Base-by-base conservation (phyloP, 129 eudicot species). In the Escallonia rubra region DNA sequence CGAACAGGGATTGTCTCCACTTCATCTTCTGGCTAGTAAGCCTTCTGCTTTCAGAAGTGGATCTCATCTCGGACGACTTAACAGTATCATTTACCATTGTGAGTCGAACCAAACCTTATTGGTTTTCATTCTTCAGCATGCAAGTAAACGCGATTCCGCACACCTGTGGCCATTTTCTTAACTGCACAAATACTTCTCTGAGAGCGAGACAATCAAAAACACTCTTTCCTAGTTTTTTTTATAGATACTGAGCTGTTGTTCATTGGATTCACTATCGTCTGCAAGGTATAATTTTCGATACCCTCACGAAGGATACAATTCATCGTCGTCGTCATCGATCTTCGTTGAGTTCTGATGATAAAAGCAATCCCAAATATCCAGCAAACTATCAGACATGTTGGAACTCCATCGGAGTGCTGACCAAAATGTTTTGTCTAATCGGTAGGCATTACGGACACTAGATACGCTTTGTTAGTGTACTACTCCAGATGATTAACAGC, bases 11-110 rank as follows among this genome's bases (percentile, higher is more conserved):
- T 7, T 47, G 8, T 44, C 57, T 7, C 57, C 74, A 0, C 74
- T 69, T 4, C 74, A 69, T 58, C 11, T 59, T 69, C 74, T 69
- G 11, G 74, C 74, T 3, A 43, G 57, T 23, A 69, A 59, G 4
- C 74, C 74, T 43, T 57, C 74, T 43, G 66, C 54, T 10, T 68
- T 68, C 55, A 43, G 42, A 68, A 68, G 72, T 55, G 72, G 72
- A 55, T 55, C 43, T 34, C 57, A 45, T 10, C 12, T 69, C 12
- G 43, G 58, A 45, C 39, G 74, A 12, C 46, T 58, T n/a, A 15
- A 39, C 4, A 45, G 6, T 8, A 47, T 69, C 11, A 69, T 69
- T 8, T 69, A 69, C 40, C 58, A 58, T 15, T 57, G 74, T 69
- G 23, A 69, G 74, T 46, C 11, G 16, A 52, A 8, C 12, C 6